These are phyloP conservation scores for Stylosanthes scabra DNA, from an alignment of 331 rosid species.

Conservation along the genomic window DNA sequence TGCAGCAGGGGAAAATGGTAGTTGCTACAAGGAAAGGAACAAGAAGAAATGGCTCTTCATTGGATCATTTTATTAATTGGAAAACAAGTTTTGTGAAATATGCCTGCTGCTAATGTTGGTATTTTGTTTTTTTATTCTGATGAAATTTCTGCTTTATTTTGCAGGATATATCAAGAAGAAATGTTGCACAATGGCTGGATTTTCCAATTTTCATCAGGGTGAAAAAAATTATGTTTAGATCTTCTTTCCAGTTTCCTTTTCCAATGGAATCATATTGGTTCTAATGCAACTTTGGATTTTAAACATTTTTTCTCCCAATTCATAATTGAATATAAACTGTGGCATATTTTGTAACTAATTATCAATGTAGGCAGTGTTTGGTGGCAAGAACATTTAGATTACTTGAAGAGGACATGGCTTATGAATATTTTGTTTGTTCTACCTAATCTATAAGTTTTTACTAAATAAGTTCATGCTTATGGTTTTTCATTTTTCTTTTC, in stretches of 20 bases:
- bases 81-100: not conserved
- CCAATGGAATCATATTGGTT: slow-evolving; percentile 13
- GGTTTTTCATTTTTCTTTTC: no score
- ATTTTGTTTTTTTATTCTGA: not conserved
- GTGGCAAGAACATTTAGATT: no score
- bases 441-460: not conserved
- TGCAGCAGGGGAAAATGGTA: slow-evolving; percentile 52
- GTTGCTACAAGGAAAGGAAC: slow-evolving; percentile 48
- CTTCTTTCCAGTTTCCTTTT: not conserved
- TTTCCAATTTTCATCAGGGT: not conserved
- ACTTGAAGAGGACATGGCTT: not conserved
- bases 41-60: slow-evolving; percentile 39
- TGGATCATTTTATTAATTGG: slow-evolving; percentile 46
- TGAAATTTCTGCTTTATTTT: slow-evolving; percentile 1
- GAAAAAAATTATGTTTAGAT: not conserved
- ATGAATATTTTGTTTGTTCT: not conserved
- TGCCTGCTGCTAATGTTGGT: not conserved
- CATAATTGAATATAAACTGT: not conserved
- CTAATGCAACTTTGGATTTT: not conserved
- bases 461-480: no score
- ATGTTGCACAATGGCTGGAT: slow-evolving; percentile 12
- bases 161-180: slow-evolving; percentile 34
- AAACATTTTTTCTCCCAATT: not conserved
- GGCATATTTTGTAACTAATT: no score
- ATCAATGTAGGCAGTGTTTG: no score